Conservation (phyloP, 169 alveolate species). For the Plasmodium relictum region DNA sequence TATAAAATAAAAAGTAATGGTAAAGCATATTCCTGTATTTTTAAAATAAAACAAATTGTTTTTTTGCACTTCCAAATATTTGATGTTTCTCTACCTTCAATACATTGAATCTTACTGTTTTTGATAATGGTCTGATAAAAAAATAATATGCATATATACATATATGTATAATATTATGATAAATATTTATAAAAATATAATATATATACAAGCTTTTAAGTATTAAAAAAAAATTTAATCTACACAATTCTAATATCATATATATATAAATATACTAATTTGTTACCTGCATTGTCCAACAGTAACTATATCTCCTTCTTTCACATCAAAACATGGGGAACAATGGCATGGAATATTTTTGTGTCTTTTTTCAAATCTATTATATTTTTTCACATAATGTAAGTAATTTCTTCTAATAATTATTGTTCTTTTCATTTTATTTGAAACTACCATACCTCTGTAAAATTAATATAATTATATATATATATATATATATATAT, state of each 20-base stretch:
- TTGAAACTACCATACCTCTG: conserved; percentile 98
- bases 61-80: conserved; percentile 98
- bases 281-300: conserved; percentile 98
- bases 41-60: conserved; percentile 98
- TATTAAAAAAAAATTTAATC: conserved; percentile 80
- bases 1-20: too few relatives aligned
- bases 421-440: conserved; percentile 99
- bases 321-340: conserved; percentile 98
- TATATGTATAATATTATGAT: background rate
- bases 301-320: conserved; percentile 99
- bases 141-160: conserved; percentile 30
- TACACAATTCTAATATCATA: conserved; percentile 4
- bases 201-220: background rate
- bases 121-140: conserved; percentile 97
- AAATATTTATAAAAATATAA: conserved; percentile 89
- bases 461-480: conserved; percentile 5
- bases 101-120: conserved; percentile 99
- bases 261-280: background rate
- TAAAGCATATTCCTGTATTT: background rate
- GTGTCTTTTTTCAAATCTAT: conserved; percentile 99
- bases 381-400: conserved; percentile 98
- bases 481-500: background rate
- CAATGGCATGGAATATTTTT: conserved; percentile 97
- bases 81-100: conserved; percentile 98
- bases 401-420: conserved; percentile 98